Evolutionary conservation across 2,329 filamentous ascomycete genomes (phyloP), one percentile per base, ranked within the genome.

Genomic region (Ramularia collo-cygni): DNA sequence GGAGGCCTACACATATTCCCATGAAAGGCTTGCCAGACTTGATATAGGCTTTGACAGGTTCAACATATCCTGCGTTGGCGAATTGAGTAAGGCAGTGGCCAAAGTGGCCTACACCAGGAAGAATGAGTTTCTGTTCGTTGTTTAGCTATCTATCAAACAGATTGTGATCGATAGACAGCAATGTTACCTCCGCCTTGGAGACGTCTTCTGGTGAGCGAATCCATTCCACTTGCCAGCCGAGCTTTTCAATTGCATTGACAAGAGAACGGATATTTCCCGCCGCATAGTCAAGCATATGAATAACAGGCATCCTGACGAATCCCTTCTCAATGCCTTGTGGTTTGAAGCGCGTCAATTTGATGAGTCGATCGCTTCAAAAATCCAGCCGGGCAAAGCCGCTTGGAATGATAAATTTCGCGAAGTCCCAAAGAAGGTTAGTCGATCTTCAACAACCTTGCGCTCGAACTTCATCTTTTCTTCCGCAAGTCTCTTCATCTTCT

Each of bases 51-150:
- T 74, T 78, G 50, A 98, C 82, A 8, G 88, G 85, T 44, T 86
- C 83, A 39, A 90, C 71, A 65, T 89, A 98, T 48, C 85, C 86
- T 27, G 87, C 86, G 29, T 79, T 75, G 12, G 81, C 72, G 52
- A 98, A 80, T 60, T 95, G 88, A 18, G 79, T 79, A 50, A 96
- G 72, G 65, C 92, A 98, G 71, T 98, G 88, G 46, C 92, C 92
- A 58, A 96, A 98, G 72, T 98, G 90, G 54, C 92, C 92, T 47
- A 98, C 92, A 44, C 92, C 92, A 4, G 92, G 92, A 17, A 98
- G 77, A 51, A 98, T 95, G 56, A 98, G 78, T 76, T 82, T 93
- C 83, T 94, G 62, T 42, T 41, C 39, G 7, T 24, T 6, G 21
- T 6, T 24, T 24, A 24, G 21, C 21, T 24, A 10, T 24, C 10